Evolutionary conservation across 495 filamentous ascomycete genomes (phyloP).

Genomic region (Monascus purpureus): DNA sequence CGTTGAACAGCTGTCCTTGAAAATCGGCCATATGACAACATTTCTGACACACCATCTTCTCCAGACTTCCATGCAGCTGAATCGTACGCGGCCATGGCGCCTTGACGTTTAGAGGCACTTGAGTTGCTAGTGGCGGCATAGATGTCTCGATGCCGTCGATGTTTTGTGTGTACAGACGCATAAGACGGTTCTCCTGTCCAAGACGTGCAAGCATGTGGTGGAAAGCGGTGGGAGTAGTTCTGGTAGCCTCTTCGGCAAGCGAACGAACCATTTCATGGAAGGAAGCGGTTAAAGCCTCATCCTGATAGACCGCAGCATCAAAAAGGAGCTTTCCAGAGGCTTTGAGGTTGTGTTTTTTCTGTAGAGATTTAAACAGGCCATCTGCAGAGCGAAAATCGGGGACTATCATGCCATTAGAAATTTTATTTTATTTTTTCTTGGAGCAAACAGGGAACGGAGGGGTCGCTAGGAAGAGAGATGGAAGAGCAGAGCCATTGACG

Average conservation of each 20-base stretch:
- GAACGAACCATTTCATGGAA: conserved; percentile 95
- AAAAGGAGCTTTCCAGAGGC: conserved; percentile 91
- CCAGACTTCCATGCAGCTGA: conserved; percentile 86
- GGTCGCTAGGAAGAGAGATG: neutral
- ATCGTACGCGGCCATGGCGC: conserved; percentile 88
- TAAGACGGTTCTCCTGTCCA: conserved; percentile 75
- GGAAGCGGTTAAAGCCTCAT: conserved; percentile 68
- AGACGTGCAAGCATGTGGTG: conserved; percentile 88
- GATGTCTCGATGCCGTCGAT: conserved; percentile 89
- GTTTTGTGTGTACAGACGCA: conserved; percentile 90
- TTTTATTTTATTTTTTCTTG: too few relatives aligned
- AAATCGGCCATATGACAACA: conserved; percentile 68
- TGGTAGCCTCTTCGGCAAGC: conserved; percentile 58
- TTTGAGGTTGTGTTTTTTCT: conserved; percentile 77
- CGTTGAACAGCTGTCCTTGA: conserved; percentile 64
- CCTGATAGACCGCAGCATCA: conserved; percentile 91
- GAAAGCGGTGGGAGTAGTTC: conserved; percentile 73
- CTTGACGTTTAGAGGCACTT: conserved; percentile 58
- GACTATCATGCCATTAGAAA: conserved; percentile 37
- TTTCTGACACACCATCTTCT: conserved; percentile 93
- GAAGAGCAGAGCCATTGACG: neutral
- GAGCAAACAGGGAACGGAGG: neutral
- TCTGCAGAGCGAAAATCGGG: conserved; percentile 89
- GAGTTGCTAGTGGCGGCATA: conserved; percentile 64
- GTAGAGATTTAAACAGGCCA: conserved; percentile 74